Evolutionary conservation across 2,329 filamentous ascomycete genomes (phyloP).

Genomic region (Eutypella sp.): DNA sequence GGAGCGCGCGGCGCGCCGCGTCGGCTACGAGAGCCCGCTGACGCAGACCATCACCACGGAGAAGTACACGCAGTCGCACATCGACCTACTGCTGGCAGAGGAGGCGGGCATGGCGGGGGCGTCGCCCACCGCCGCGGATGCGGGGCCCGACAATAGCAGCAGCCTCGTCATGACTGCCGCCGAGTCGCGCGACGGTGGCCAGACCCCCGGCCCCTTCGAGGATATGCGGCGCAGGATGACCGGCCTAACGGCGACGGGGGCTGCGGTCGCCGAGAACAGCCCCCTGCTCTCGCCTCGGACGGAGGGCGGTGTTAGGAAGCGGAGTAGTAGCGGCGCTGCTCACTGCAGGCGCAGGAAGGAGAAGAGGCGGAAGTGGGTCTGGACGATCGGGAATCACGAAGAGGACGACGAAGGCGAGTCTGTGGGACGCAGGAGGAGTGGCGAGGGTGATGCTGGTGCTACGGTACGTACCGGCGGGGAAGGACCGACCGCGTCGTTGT

Average conservation of each 20-base stretch:
- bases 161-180: slow-evolving; percentile 47
- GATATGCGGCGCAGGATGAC: slow-evolving; percentile 57
- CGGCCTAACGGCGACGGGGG: too few species aligned
- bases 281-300: slow-evolving; percentile 29
- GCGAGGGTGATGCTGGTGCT: neutral
- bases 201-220: slow-evolving; percentile 59
- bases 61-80: slow-evolving; percentile 57
- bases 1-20: slow-evolving; percentile 50
- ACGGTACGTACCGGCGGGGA: too few species aligned
- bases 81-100: slow-evolving; percentile 58
- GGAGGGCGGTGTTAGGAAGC: slow-evolving; percentile 43
- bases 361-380: slow-evolving; percentile 61
- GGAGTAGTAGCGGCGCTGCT: slow-evolving; percentile 36
- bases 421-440: slow-evolving; percentile 26
- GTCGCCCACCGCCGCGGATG: slow-evolving; percentile 28
- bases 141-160: slow-evolving; percentile 37
- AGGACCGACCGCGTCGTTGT: too few species aligned
- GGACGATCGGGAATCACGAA: slow-evolving; percentile 59
- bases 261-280: slow-evolving; percentile 26
- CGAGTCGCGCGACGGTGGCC: slow-evolving; percentile 55
- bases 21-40: slow-evolving; percentile 58
- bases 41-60: slow-evolving; percentile 60
- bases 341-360: slow-evolving; percentile 37
- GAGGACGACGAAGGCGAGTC: slow-evolving; percentile 22
- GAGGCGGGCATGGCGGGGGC: slow-evolving; percentile 48